phyloP scores from a whole-genome alignment of 306 rosid species.

The Argentina anserina region DNA sequence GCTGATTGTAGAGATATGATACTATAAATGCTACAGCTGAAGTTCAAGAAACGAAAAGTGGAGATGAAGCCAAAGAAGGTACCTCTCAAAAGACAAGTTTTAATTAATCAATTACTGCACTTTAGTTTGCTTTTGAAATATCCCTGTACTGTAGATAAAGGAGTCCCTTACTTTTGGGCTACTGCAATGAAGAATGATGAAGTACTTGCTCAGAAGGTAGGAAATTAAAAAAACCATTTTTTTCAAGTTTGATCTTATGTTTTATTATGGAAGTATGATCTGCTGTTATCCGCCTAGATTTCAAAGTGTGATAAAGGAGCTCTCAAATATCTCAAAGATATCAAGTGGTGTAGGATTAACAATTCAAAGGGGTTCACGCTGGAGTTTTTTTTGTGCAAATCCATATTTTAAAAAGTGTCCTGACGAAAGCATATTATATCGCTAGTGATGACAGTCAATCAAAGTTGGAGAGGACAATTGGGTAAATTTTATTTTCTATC shows the following conservation, averaged over 20 bases:
- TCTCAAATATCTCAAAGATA: constrained; percentile 62
- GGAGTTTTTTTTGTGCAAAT: constrained; percentile 63
- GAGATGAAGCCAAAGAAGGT: constrained; percentile 43
- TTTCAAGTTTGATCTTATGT: neutral
- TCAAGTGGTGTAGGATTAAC: constrained; percentile 66
- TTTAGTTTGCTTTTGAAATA: constrained; percentile 19
- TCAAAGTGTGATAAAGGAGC: constrained; percentile 77
- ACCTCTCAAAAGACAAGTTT: constrained; percentile 6
- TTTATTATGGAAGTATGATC: constrained; percentile 15
- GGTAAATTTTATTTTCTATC: constrained; percentile 38
- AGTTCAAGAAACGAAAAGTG: constrained; percentile 41
- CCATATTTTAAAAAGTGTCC: constrained; percentile 63
- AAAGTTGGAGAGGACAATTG: constrained; percentile 65
- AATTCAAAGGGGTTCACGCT: constrained; percentile 74
- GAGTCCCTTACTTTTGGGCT: constrained; percentile 81
- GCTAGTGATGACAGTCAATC: constrained; percentile 69
- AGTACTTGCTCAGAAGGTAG: constrained; percentile 67
- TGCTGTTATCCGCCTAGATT: constrained; percentile 35
- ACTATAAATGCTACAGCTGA: constrained; percentile 60
- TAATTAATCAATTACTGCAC: constrained; percentile 14
- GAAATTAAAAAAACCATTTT: neutral
- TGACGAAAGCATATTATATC: constrained; percentile 71
- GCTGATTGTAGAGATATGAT: constrained; percentile 51
- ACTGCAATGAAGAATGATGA: constrained; percentile 70
- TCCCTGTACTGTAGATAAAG: constrained; percentile 47